Evolutionary conservation across 257 asterid species (phyloP), one percentile per base, ranked within the genome.

Genomic region (Paulownia fortunei): DNA sequence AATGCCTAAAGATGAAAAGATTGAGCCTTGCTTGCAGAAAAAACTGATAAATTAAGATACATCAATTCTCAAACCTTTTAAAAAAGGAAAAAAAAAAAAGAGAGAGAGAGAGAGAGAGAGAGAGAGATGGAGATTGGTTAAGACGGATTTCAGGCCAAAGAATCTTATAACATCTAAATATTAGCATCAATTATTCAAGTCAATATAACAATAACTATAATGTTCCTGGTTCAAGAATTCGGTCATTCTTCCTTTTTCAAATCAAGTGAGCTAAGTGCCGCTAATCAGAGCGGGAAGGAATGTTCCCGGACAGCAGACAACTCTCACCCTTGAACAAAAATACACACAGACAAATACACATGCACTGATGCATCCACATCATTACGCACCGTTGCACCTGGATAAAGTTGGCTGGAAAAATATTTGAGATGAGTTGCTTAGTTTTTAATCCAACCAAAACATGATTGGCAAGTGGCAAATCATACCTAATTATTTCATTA

Each of bases 401-500:
- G 52, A 24, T 44, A 44, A 46, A 23, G 23, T 54, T 54, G 16
- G 51, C 42, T 4, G 8, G 56, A 8, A 46, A 44, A 68, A n/a
- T 46, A 67, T 61, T n/a, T 19, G 76, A 34, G 66, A 54, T 58
- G 42, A 34, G 18, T 61, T 61, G 77, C 74, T 41, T 64, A 69
- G 32, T 79, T 68, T 77, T n/a, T 63, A 61, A 49, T 68, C 67
- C 76, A 81, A 64, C 70, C 75, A 30, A 61, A 46, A 36, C 2
- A 51, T 23, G 24, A 59, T 39, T 39, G 24, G 21, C 13, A 70
- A 69, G n/a, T 12, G 24, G 51, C 34, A 36, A 18, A 13, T 39
- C 37, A 56, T 23, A 11, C 6, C 55, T 39, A 18, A 65, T 37
- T 19, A 19, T 65, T 63, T 37, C 34, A n/a, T n/a, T n/a, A n/a